Base-by-base conservation (phyloP, 2,329 filamentous ascomycete species). In the Truncatella angustata region DNA sequence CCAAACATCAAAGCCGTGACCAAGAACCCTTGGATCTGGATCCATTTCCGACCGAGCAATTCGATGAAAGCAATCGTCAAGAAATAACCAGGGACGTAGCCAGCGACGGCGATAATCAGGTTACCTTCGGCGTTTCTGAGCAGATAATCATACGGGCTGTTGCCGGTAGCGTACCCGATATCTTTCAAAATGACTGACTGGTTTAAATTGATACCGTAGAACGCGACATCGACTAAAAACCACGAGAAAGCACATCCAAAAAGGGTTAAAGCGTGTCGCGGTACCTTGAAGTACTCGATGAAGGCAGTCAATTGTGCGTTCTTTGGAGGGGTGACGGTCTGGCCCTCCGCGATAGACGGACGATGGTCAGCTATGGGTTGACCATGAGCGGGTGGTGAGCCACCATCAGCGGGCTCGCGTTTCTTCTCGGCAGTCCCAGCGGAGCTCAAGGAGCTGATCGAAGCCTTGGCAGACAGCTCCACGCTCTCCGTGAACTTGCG, bases 31-130 rank as follows among this genome's bases (percentile, higher is more conserved):
- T 67, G 60, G 4, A 79, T 58, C 63, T 83, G 84, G 49, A 87
- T 86, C 3, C 80, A 74, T 66, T 84, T 85, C 54, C 84, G 81
- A 14, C 84, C 84, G 10, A 86, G 57, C 11, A 73, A 81, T 65
- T 87, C 84, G 52, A 84, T 77, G 0, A 76, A 77, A 3, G 78
- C 74, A n/a, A 86, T 80, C 2, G 81, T 84, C 30, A 84, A 72
- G 82, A 82, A 86, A 70, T 86, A 87, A 4, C 84, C 84, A 0
- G 84, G 83, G 36, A 87, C 81, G 21, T 82, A 78, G 43, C 84
- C 84, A 7, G 83, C 84, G 61, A 80, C 84, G 58, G 84, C 78
- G 24, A 86, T 68, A 54, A 86, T 84, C 50, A 86, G 67, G 64
- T 86, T 86, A 3, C 84, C 84, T 6, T 82, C 74, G n/a, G 83